Percentiles rank a stretch among this genome's conserved stretches.
phyloP scores from a whole-genome alignment of 1,284 basidiomycete genomes.

The Rhodotorula mucilaginosa region DNA sequence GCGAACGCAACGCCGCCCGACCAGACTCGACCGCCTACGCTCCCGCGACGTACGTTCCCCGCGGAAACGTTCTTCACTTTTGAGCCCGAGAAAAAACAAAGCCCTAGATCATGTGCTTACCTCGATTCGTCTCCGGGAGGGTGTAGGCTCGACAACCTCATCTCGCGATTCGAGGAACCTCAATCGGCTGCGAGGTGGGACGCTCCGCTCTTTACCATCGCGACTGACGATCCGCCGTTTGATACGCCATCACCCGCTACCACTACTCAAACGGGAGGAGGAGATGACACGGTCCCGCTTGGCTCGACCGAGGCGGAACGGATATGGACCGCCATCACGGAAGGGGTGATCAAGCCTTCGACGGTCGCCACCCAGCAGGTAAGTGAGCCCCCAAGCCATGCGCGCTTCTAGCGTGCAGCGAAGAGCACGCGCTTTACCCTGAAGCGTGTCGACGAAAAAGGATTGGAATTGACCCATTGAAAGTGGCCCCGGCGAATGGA shows the following conservation, averaged over 20 bases:
- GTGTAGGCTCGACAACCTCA: constrained; percentile 72
- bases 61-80: not conserved
- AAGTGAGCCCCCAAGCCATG: constrained; percentile 44
- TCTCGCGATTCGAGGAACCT: constrained; percentile 90
- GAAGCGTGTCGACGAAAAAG: too few relatives aligned
- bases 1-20: constrained; percentile 67
- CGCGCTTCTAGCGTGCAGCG: too few relatives aligned
- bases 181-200: constrained; percentile 98
- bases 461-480: too few relatives aligned
- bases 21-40: constrained; percentile 59
- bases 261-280: constrained; percentile 51
- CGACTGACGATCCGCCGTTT: constrained; percentile 68
- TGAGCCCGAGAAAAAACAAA: not conserved
- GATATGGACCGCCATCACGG: constrained; percentile 79
- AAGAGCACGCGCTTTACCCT: too few relatives aligned
- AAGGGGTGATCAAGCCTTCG: constrained; percentile 73
- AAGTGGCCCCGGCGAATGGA: not conserved
- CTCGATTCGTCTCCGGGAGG: too few relatives aligned
- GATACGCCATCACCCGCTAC: not conserved
- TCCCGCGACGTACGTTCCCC: constrained; percentile 65
- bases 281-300: not conserved
- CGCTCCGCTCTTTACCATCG: constrained; percentile 82
- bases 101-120: too few relatives aligned
- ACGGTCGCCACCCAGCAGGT: constrained; percentile 81
- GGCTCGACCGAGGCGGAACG: constrained; percentile 51